Evolutionary conservation across 169 alveolate species (phyloP), one percentile per base, ranked within the genome.

Genomic region (Cryptosporidium felis): DNA sequence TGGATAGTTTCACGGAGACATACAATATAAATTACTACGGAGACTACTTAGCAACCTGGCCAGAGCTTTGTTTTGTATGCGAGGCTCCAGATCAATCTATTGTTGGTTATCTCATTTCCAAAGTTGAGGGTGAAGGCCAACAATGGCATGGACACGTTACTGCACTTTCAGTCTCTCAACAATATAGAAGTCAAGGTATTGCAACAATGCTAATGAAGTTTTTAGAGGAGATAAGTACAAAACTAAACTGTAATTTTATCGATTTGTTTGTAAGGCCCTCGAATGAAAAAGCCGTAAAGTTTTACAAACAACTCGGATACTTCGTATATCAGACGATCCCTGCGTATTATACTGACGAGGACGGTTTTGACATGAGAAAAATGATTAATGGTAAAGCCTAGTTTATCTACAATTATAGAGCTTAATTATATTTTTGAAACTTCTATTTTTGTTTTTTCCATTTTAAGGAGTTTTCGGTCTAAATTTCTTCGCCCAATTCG

Each of bases 111-210:
- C 92, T 96, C 44, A 60, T 96, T 32, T 97, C 98, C 8, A 95
- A 95, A 85, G 97, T 95, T 8, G 99, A 96, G 80, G 98, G 98
- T 44, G 90, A 80, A 10, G 95, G 93, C 28, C 89, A 82, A 36
- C 93, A 92, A 82, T 97, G 99, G 98, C 99, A 96, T 88, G 98
- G 99, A 9, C 99, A 96, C 90, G 97, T 96, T 42, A 93, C 97
- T 58, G 99, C 99, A 8, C 95, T 97, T 18, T 95, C 98, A 28
- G 98, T 97, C 1, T 97, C 98, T 9, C 98, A 97, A 0, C 94
- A 95, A 63, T 95, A 91, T 62, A 89, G 99, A 81, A 90, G 92
- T 66, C 90, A 93, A 81, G 98, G 98, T n/a, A 90, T 97, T 30
- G 99, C 99, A 30, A 88, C 94, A 46, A 90, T 91, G 18, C 91